Evolutionary conservation across 108 stramenopile genomes (phyloP), one percentile per base, ranked within the genome.

Genomic region (Fragilaria radians): DNA sequence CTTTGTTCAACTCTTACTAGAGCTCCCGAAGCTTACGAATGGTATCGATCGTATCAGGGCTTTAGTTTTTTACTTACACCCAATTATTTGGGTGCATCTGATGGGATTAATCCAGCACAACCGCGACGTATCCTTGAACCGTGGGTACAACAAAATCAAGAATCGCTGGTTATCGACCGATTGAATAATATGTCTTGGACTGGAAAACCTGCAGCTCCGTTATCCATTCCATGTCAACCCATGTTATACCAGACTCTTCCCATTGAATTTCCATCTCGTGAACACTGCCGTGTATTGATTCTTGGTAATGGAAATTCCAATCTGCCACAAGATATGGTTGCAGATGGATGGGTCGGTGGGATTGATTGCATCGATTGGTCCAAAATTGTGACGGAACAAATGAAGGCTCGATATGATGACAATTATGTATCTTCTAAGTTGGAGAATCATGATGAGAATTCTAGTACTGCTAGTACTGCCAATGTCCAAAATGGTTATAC

Each of bases 341-440:
- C 52, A 19, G 77, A 76, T 67, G 87, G 87, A 17, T 92, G 78
- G 74, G 66, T 28, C 5, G 78, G 85, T 48, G 61, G 34, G 0
- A 80, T 89, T 53, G 73, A 72, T 2, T 79, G 79, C 45, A 59
- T 88, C 11, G 91, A 92, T 59, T 88, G 80, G 61, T 92, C 91
- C 3, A 27, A 68, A 4, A 77, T 87, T 1, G 76, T 88, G 0
- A 82, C 88, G 53, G 54, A 84, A 18, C 79, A 86, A 66, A 85
- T 84, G 81, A 59, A 75, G 48, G 48, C 70, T 17, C 74, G 61
- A 53, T 83, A 88, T 51, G 29, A 42, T 24, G 65, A 69, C 31
- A 29, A 77, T 25, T 83, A 42, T 42, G n/a, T n/a, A n/a, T n/a
- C n/a, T n/a, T n/a, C n/a, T n/a, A n/a, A n/a, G n/a, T n/a, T n/a